Evolutionary conservation across 768 basidiomycete species (phyloP), one percentile per base, ranked within the genome.

Genomic region (Xerocomellus intermedius): DNA sequence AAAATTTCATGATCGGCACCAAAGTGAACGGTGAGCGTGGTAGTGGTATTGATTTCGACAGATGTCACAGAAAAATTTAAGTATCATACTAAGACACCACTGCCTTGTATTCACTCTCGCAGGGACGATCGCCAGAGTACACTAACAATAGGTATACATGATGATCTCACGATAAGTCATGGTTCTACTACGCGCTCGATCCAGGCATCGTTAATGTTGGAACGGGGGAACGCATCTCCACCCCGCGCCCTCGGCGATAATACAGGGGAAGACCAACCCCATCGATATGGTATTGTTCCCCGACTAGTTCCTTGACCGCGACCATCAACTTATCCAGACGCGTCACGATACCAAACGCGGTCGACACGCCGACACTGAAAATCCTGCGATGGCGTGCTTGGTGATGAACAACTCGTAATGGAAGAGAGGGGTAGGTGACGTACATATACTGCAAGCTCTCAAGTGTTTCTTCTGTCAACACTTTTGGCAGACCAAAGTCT

Each of bases 271-370:
- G 58, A 32, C 80, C 84, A 16, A 89, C 71, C 0, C 88, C 88
- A 54, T 85, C 81, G n/a, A 93, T 88, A 64, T 92, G 87, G 67
- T 87, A 91, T 61, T 89, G 87, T 67, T 94, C 91, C 2, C 91
- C 91, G 1, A 94, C 89, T 42, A 94, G 74, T 69, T 93, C 89
- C 67, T 94, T 94, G 16, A 84, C 82, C 2, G 89, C 89, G 3
- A 91, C 64, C 84, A 94, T 89, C 54, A 94, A 70, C 48, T 82
- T 75, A 64, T 94, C 92, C 13, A 94, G 72, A 9, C 89, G 80
- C 6, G 80, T 79, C n/a, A 94, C 73, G 38, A 94, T 80, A 0
- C 80, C 78, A 59, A 81, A 88, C 0, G 86, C 76, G 1, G 85
- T 87, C 1, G 88, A 81, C 21, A 88, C 83, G 8, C 86, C 89